Evolutionary conservation across 345 rosid genomes (phyloP).

Genomic region (Syzygium jambos): DNA sequence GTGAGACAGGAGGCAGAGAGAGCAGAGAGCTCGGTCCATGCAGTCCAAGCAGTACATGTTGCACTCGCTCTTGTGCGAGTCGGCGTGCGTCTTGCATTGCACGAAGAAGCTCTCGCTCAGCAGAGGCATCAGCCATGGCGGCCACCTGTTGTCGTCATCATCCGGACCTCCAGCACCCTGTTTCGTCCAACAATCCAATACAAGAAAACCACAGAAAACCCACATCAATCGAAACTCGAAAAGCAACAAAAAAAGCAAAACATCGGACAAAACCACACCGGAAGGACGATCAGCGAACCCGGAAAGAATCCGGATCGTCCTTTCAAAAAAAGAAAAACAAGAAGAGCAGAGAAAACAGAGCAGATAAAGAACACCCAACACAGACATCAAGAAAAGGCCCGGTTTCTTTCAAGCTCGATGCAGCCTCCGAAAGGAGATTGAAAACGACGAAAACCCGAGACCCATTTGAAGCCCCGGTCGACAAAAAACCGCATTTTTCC

Average conservation of each 20-base stretch:
- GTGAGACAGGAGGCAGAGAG: not conserved
- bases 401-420: not conserved
- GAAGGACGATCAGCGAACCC: not conserved
- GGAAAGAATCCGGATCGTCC: not conserved
- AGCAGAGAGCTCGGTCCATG: slow-evolving; percentile 70
- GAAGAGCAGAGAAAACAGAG: not conserved
- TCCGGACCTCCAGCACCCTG: slow-evolving; percentile 72
- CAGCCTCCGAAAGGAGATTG: not conserved
- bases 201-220: slow-evolving; percentile 5
- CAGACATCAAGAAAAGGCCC: not conserved
- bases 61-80: slow-evolving; percentile 93
- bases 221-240: not conserved
- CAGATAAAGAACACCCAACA: not conserved
- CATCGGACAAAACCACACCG: not conserved
- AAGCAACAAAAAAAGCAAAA: not conserved
- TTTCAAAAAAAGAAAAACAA: not conserved
- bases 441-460: not conserved
- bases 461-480: not conserved
- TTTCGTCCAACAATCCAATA: slow-evolving; percentile 3
- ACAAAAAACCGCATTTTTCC: slow-evolving; percentile 1
- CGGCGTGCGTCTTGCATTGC: slow-evolving; percentile 79
- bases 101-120: slow-evolving; percentile 71
- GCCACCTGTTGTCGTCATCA: slow-evolving; percentile 62
- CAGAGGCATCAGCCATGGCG: slow-evolving; percentile 77
- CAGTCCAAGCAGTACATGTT: slow-evolving; percentile 98